Conservation (phyloP, 1,284 basidiomycete genomes). For the Melampsora larici-populina region DNA sequence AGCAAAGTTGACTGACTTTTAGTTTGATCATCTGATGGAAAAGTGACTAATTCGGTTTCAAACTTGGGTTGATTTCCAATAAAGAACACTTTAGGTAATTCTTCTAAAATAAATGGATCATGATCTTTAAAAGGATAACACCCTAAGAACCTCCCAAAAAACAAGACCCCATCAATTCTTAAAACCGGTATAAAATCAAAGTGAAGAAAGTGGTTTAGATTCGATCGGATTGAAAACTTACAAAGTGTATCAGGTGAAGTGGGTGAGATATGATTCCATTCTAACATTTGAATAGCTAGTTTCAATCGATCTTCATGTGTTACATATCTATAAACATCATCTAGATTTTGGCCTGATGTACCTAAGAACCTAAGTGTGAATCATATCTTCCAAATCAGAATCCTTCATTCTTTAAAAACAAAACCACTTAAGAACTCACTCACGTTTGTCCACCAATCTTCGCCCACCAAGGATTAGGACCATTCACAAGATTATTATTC, state of each 20-base stretch:
- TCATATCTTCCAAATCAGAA: neutral
- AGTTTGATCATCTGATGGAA: slow-evolving; percentile 51
- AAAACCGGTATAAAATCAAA: neutral
- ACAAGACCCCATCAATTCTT: neutral
- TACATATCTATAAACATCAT: slow-evolving; percentile 93
- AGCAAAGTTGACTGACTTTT: slow-evolving; percentile 43
- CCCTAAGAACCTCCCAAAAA: slow-evolving; percentile 57
- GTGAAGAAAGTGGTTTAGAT: neutral
- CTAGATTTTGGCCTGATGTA: slow-evolving; percentile 84
- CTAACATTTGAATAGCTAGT: slow-evolving; percentile 74
- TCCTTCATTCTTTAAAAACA: slow-evolving; percentile 18
- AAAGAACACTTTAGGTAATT: slow-evolving; percentile 83
- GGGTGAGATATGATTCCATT: slow-evolving; percentile 93
- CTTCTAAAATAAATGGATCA: slow-evolving; percentile 83
- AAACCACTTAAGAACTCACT: slow-evolving; percentile 27
- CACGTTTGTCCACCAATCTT: slow-evolving; percentile 58
- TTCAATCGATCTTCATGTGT: slow-evolving; percentile 62
- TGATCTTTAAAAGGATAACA: slow-evolving; percentile 85
- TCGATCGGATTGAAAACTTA: too few species aligned
- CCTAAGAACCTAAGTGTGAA: slow-evolving; percentile 63
- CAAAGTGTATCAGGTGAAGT: slow-evolving; percentile 96
- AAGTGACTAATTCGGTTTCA: slow-evolving; percentile 66
- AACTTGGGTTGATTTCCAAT: slow-evolving; percentile 88
- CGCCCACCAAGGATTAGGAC: slow-evolving; percentile 88
- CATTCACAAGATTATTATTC: slow-evolving; percentile 66